Evolutionary conservation across 768 basidiomycete species (phyloP).

Genomic region (Tulasnella sp.): DNA sequence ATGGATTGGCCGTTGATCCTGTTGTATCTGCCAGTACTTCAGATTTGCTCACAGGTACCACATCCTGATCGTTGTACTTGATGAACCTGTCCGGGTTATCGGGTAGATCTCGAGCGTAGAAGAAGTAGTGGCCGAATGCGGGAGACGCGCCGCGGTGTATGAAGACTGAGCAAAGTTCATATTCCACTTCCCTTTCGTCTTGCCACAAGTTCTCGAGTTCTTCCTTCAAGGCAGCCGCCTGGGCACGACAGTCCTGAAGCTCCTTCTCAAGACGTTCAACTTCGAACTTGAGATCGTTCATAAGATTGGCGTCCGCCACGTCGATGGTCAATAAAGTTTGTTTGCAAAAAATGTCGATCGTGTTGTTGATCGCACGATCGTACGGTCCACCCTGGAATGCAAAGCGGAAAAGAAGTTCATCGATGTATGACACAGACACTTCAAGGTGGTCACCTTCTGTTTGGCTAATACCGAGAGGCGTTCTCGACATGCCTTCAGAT

Average conservation of each 20-base stretch:
- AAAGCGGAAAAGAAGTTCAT: neutral
- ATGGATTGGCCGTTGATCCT: slow-evolving; percentile 83
- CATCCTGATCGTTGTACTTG: slow-evolving; percentile 92
- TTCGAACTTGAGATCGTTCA: slow-evolving; percentile 44
- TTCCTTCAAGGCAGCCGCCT: slow-evolving; percentile 46
- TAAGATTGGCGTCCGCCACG: slow-evolving; percentile 51
- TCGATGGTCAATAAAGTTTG: slow-evolving; percentile 36
- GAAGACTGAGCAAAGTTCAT: slow-evolving; percentile 86
- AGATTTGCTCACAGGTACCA: slow-evolving; percentile 61
- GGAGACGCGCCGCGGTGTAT: slow-evolving; percentile 85
- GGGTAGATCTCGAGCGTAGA: slow-evolving; percentile 84
- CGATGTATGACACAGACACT: neutral
- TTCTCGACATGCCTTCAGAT: slow-evolving; percentile 54
- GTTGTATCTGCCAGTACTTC: slow-evolving; percentile 86
- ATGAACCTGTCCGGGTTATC: slow-evolving; percentile 77
- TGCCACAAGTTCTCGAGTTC: slow-evolving; percentile 69
- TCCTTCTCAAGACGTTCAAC: slow-evolving; percentile 42
- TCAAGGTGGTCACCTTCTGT: slow-evolving; percentile 45
- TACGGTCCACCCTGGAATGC: slow-evolving; percentile 48
- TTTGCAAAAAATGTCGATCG: slow-evolving; percentile 47
- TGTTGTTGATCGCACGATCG: slow-evolving; percentile 42
- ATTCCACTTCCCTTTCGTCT: slow-evolving; percentile 53
- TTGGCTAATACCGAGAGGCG: slow-evolving; percentile 57
- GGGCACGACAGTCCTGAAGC: slow-evolving; percentile 43
- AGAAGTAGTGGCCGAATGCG: slow-evolving; percentile 90